Conservation (phyloP, 257 asterid genomes). For the Rehmannia glutinosa region DNA sequence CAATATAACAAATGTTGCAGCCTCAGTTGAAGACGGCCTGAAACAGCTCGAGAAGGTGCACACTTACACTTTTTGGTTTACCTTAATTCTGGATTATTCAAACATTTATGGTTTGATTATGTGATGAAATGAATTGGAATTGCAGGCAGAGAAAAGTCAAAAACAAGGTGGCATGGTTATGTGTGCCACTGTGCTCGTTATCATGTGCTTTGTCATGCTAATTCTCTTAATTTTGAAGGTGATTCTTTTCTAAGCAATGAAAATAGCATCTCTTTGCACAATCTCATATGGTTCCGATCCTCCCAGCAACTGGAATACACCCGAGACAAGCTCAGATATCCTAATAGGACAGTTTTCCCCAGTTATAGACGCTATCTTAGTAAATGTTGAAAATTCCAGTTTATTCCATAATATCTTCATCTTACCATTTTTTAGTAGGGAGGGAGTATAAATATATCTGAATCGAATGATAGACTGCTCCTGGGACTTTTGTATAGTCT, state of each 20-base stretch:
- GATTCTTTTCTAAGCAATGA: constrained; percentile 51
- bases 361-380: neutral
- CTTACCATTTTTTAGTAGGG: constrained; percentile 12
- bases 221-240: constrained; percentile 80
- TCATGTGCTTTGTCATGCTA: constrained; percentile 91
- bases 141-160: constrained; percentile 96
- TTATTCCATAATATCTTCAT: neutral
- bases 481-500: constrained; percentile 50
- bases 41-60: constrained; percentile 90
- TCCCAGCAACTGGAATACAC: neutral
- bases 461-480: constrained; percentile 18
- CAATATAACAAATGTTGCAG: constrained; percentile 89
- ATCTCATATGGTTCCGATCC: neutral
- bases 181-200: constrained; percentile 83
- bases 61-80: too few species aligned
- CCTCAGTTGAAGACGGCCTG: constrained; percentile 96
- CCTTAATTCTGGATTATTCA: neutral
- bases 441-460: constrained; percentile 20
- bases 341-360: neutral
- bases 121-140: constrained; percentile 12
- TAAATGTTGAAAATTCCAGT: constrained; percentile 7
- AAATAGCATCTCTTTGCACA: neutral
- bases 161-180: constrained; percentile 94
- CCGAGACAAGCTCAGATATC: neutral
- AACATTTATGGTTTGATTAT: neutral